Percentiles rank a stretch among this genome's conserved stretches.
Evolutionary conservation across 768 basidiomycete species (phyloP).

Genomic region (Xanthoconium purpureum): DNA sequence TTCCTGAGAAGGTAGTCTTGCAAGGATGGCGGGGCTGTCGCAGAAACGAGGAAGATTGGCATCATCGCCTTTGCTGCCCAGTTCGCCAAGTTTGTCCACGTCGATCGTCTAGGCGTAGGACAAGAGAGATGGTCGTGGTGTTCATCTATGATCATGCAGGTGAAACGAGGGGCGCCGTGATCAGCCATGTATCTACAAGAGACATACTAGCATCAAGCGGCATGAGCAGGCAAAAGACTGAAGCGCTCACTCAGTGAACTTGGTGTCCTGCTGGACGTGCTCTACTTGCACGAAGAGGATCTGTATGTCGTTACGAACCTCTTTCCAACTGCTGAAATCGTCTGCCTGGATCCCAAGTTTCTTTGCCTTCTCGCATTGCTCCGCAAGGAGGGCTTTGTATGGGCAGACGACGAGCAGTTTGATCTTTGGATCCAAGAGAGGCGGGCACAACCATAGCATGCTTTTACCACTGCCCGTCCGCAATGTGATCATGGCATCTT

Average conservation of each 20-base stretch:
- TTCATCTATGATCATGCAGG: neutral
- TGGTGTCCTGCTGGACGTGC: neutral
- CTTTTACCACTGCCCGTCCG: neutral
- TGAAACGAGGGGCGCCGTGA: neutral
- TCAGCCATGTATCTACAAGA: too few species aligned
- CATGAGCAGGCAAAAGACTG: too few species aligned
- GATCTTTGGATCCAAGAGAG: neutral
- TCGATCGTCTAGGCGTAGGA: neutral
- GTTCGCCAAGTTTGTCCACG: neutral
- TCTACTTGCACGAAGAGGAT: neutral
- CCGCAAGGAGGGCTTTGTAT: neutral
- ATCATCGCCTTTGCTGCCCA: neutral
- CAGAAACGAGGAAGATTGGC: neutral
- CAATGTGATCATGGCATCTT: neutral
- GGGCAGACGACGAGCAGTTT: neutral
- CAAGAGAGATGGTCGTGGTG: neutral
- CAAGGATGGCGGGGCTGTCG: neutral
- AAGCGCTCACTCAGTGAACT: neutral
- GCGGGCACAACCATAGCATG: neutral
- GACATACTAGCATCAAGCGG: too few species aligned
- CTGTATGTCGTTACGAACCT: neutral
- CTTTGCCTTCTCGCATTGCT: neutral
- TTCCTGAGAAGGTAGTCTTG: neutral
- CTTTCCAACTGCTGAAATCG: neutral
- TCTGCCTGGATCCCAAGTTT: neutral